A percentile compares a stretch with the other conserved stretches of the same genome.
phyloP scores from a whole-genome alignment of 2,329 filamentous ascomycete genomes.

The Sclerotiophoma versabilis region DNA sequence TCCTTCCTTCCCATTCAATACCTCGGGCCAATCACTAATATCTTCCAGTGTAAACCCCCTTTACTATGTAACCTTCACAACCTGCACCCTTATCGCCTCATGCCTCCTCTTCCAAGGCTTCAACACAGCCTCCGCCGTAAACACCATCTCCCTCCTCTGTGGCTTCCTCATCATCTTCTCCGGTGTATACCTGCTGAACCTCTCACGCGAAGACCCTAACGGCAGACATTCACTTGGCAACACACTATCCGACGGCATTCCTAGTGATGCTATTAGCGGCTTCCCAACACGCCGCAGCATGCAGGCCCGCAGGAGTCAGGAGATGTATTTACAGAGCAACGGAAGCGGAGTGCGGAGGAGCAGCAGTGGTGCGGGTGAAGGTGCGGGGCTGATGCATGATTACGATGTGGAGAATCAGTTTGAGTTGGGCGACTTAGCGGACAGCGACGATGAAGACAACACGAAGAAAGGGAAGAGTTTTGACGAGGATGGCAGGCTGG shows the following conservation, averaged over 20 bases:
- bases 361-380: slow-evolving; percentile 60
- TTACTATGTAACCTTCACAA: slow-evolving; percentile 98
- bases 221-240: slow-evolving; percentile 68
- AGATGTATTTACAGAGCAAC: slow-evolving; percentile 58
- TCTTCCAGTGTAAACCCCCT: slow-evolving; percentile 81
- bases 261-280: slow-evolving; percentile 88
- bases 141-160: slow-evolving; percentile 88
- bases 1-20: background rate
- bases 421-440: slow-evolving; percentile 78
- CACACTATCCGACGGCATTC: slow-evolving; percentile 73
- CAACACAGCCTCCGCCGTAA: slow-evolving; percentile 90
- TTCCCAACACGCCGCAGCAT: slow-evolving; percentile 92
- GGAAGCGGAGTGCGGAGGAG: slow-evolving; percentile 20
- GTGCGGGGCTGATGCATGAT: slow-evolving; percentile 82
- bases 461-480: slow-evolving; percentile 44
- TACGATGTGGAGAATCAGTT: slow-evolving; percentile 83
- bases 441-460: slow-evolving; percentile 56
- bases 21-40: slow-evolving; percentile 21
- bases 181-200: slow-evolving; percentile 92
- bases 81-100: slow-evolving; percentile 89
- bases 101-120: slow-evolving; percentile 97
- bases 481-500: slow-evolving; percentile 35
- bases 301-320: slow-evolving; percentile 76
- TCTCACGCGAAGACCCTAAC: slow-evolving; percentile 91
- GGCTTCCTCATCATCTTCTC: slow-evolving; percentile 96